phyloP scores from a whole-genome alignment of 1,139 yeast genomes.

The Hemisphaericaspora lyxosophila region DNA sequence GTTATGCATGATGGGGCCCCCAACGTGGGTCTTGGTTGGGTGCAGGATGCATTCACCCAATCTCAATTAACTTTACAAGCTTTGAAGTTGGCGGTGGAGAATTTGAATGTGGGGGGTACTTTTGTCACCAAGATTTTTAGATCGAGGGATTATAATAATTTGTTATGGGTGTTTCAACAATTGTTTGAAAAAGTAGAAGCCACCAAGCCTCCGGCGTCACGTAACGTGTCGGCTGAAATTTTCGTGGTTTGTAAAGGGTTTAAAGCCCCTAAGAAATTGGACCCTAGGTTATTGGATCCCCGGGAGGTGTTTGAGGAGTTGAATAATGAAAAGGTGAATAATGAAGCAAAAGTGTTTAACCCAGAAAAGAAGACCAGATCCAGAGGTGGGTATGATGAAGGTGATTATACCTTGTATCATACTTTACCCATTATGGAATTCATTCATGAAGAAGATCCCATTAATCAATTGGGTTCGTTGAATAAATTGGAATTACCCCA shows the following conservation, averaged over 20 bases:
- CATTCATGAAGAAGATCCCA: conserved; percentile 76
- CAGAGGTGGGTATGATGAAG: conserved; percentile 94
- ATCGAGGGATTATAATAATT: conserved; percentile 94
- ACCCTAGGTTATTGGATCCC: conserved; percentile 89
- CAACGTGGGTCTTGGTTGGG: conserved; percentile 98
- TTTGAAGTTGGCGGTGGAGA: conserved; percentile 91
- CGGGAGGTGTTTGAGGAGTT: conserved; percentile 92
- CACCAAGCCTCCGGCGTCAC: conserved; percentile 97
- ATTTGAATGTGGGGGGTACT: conserved; percentile 89
- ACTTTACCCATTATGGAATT: conserved; percentile 76
- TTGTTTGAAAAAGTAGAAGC: conserved; percentile 96
- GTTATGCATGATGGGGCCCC: conserved; percentile 99
- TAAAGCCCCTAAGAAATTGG: conserved; percentile 93
- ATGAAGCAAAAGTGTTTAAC: conserved; percentile 88
- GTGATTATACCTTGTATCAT: conserved; percentile 78
- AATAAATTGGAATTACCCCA: conserved; percentile 54
- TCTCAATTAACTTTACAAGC: conserved; percentile 94
- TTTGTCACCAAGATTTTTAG: conserved; percentile 95
- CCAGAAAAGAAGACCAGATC: conserved; percentile 89
- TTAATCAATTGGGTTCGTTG: conserved; percentile 73
- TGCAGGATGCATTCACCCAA: conserved; percentile 98
- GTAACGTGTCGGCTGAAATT: conserved; percentile 98
- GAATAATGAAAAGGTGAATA: conserved; percentile 72
- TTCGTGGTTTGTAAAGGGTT: conserved; percentile 95
- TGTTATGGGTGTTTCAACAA: conserved; percentile 97